These are phyloP conservation scores for Apiospora pterosperma DNA, from an alignment of 2,329 filamentous ascomycete genomes.

Conservation along the genomic window DNA sequence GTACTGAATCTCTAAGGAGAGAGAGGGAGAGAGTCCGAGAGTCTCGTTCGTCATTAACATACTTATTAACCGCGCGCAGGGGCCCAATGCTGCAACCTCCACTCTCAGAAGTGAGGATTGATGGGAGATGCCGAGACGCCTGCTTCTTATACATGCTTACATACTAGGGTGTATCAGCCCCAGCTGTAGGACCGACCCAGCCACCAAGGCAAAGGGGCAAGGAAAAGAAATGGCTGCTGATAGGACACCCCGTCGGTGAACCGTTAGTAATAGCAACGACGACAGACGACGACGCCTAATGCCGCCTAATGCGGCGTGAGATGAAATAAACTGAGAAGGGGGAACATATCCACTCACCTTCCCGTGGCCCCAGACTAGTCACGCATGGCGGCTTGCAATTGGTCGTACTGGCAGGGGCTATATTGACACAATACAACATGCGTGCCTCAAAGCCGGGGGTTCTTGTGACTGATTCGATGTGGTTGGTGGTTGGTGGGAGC, in stretches of 20 bases:
- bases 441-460: background rate
- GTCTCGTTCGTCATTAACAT: no score
- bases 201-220: background rate
- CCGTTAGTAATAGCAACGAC: background rate
- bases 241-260: background rate
- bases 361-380: background rate
- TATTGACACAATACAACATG: background rate
- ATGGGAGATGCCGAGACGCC: no score
- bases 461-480: background rate
- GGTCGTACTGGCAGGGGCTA: background rate
- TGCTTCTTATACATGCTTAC: background rate
- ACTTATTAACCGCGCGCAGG: background rate
- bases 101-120: no score
- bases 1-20: background rate
- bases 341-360: background rate
- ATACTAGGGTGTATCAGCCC: background rate
- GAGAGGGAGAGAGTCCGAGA: background rate
- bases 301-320: background rate
- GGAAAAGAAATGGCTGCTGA: background rate
- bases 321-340: background rate
- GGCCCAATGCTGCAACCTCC: no score
- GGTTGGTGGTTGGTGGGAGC: background rate
- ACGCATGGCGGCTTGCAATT: background rate
- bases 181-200: background rate
- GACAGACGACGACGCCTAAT: background rate